Conservation (phyloP, 805 yeast species). For the Candida silvicultrix region DNA sequence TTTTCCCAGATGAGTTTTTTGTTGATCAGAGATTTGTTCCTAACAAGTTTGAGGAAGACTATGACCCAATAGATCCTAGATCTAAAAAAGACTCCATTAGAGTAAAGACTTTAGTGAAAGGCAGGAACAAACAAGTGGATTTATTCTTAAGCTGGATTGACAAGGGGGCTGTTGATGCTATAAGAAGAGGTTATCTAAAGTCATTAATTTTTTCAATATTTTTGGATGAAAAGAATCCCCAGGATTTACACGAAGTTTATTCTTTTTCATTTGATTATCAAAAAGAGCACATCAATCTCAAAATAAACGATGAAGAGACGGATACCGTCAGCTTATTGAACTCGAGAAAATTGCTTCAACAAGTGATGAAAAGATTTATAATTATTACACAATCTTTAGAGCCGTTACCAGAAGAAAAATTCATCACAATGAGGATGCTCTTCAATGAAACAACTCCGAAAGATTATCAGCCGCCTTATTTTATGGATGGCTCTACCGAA, state of each 20-base stretch:
- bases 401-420: conserved; percentile 41
- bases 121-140: conserved; percentile 42
- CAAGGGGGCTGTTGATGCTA: conserved; percentile 38
- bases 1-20: conserved; percentile 50
- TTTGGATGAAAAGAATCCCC: conserved; percentile 35
- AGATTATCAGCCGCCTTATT: conserved; percentile 42
- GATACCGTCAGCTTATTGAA: conserved; percentile 20
- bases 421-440: conserved; percentile 39
- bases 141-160: conserved; percentile 48
- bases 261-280: conserved; percentile 40
- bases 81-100: conserved; percentile 31
- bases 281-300: conserved; percentile 22
- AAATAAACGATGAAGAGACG: conserved; percentile 12
- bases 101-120: conserved; percentile 42
- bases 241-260: conserved; percentile 42
- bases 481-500: conserved; percentile 35
- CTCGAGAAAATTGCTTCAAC: conserved; percentile 40
- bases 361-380: conserved; percentile 44
- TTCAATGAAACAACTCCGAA: conserved; percentile 42
- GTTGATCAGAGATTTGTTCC: conserved; percentile 41
- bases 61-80: conserved; percentile 18
- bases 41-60: conserved; percentile 24
- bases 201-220: conserved; percentile 41
- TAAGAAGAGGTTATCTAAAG: conserved; percentile 35
- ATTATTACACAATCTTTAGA: conserved; percentile 48